phyloP scores from a whole-genome alignment of 345 rosid species.

The Eucalyptus polybractea region DNA sequence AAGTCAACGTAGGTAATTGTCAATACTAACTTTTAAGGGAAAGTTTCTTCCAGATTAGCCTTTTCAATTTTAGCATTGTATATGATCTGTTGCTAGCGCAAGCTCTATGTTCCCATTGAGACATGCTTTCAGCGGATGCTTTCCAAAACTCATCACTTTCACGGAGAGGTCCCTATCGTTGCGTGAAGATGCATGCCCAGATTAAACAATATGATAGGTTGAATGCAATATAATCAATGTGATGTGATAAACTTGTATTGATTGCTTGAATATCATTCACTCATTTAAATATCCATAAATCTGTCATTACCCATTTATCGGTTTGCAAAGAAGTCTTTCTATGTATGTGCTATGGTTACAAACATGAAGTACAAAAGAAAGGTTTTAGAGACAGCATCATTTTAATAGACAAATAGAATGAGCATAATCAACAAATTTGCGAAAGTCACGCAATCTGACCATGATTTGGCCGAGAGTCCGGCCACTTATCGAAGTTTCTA shows the following conservation, averaged over 20 bases:
- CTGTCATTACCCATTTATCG: not conserved
- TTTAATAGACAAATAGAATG: not conserved
- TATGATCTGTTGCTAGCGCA: not conserved
- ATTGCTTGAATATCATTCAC: not conserved
- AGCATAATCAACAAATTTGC: too few relatives aligned
- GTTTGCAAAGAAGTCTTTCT: not conserved
- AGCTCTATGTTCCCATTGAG: not conserved
- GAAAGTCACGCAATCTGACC: too few relatives aligned
- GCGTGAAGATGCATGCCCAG: not conserved
- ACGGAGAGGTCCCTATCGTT: not conserved
- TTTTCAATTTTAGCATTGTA: not conserved
- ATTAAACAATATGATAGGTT: not conserved
- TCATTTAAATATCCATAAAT: not conserved
- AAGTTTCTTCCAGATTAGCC: not conserved
- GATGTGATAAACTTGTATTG: not conserved
- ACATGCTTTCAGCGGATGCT: not conserved
- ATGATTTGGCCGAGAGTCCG: not conserved
- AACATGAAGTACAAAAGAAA: not conserved
- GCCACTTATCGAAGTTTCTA: too few relatives aligned
- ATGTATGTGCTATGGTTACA: not conserved
- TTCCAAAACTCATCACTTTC: not conserved
- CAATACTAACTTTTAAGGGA: not conserved
- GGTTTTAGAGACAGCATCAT: not conserved
- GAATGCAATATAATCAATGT: not conserved
- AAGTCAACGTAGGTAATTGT: not conserved